Base-by-base conservation (phyloP, 2,329 filamentous ascomycete species). In the Monosporascus sp. region DNA sequence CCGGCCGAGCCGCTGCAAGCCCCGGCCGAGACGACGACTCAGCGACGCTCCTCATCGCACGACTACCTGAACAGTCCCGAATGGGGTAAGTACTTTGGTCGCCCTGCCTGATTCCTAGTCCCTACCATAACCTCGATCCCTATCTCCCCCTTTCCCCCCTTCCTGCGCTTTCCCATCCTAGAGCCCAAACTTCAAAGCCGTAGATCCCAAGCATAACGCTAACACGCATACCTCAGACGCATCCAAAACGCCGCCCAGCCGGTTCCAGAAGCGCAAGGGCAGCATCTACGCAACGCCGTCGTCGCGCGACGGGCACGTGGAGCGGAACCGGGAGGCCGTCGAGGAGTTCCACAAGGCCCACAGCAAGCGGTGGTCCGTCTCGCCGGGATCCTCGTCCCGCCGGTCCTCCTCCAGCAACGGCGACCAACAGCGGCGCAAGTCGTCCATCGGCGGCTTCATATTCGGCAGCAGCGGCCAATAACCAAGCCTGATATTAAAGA, bases 231-330 rank as follows among this genome's bases (percentile, higher is more conserved):
- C 11, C 37, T 55, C 48, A 83, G 84, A 88, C 68, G 85, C 85
- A 4, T 78, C 80, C 60, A 87, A 87, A 69, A 84, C 86, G 0
- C 82, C 82, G 2, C 85, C 85, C 9, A 84, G 79, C 57, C 81
- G 82, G 47, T 87, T 88, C 72, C 85, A 88, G 69, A 86, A 86
- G 71, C 80, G 82, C 64, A 83, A 85, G 70, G 85, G 85, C 52
- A 86, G 81, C 65, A 85, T 87, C 69, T 86, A 84, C 66, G 81
- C 83, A 47, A 88, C 85, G 8, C 84, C 82, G 2, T 74, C 74
- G 62, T 85, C 81, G 24, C 79, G 84, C 54, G 85, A 88, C 67
- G 84, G 83, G 18, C 82, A 86, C 64, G 73, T 87, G 50, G 79
- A 82, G 62, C 76, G 74, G 54, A 84, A 83, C 65, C 79, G 80